These are phyloP conservation scores for Dianthus caryophyllus DNA, from an alignment of 148 eudicot species.

Conservation along the genomic window DNA sequence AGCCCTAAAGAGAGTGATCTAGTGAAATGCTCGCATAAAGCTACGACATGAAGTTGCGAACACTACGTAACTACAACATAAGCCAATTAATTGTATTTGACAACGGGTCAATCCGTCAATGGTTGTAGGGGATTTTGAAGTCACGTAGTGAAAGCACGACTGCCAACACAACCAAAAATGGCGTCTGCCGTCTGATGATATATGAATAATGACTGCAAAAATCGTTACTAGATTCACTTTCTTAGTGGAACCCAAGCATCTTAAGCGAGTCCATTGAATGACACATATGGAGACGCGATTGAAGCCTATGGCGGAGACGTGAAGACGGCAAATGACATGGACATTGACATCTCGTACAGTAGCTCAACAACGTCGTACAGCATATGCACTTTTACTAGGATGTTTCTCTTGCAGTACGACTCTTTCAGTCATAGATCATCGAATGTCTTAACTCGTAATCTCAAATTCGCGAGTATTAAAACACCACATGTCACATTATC, in stretches of 20 bases:
- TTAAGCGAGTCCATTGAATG: not conserved
- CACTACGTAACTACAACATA: too few species aligned
- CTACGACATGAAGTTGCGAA: too few species aligned
- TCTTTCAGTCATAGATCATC: not conserved
- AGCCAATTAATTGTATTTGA: too few species aligned
- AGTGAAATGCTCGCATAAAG: too few species aligned
- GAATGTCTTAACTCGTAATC: not conserved
- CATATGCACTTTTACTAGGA: not conserved
- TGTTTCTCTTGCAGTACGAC: not conserved
- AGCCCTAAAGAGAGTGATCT: too few species aligned
- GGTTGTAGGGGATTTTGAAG: too few species aligned
- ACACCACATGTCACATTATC: not conserved
- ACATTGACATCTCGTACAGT: not conserved
- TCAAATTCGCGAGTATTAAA: not conserved
- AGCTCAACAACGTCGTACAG: not conserved
- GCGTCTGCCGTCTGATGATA: not conserved
- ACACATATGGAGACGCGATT: not conserved
- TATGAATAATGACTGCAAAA: not conserved
- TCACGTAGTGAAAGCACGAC: not conserved
- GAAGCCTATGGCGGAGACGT: not conserved
- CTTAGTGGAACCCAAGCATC: not conserved
- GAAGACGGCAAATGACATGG: not conserved
- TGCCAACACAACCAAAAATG: not conserved
- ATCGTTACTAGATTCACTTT: conserved; percentile 6
- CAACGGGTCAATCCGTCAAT: too few species aligned